phyloP scores from a whole-genome alignment of 805 yeast genomes.

The Cyberlindnera xishuangbannaensis region DNA sequence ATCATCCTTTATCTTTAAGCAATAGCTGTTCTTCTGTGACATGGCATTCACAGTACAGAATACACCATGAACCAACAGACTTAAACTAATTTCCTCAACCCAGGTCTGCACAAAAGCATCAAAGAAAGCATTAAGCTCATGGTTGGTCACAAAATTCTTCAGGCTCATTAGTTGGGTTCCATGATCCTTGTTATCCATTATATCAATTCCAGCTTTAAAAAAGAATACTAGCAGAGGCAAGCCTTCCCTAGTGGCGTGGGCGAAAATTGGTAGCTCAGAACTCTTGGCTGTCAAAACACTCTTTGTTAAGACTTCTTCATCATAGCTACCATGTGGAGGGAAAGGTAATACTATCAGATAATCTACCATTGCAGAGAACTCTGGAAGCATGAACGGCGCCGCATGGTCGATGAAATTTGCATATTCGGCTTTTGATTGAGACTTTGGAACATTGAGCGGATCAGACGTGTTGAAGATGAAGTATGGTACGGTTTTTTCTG shows the following conservation, averaged over 20 bases:
- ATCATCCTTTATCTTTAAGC: conserved; percentile 33
- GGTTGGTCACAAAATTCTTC: conserved; percentile 3
- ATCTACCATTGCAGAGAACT: conserved; percentile 30
- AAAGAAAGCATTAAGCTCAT: conserved; percentile 27
- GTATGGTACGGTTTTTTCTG: conserved; percentile 29
- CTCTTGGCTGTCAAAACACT: conserved; percentile 8
- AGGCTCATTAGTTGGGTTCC: conserved; percentile 11
- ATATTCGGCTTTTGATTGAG: conserved; percentile 15
- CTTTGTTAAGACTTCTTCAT: conserved; percentile 9
- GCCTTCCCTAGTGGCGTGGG: conserved; percentile 19
- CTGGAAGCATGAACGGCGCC: conserved; percentile 36
- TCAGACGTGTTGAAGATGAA: conserved; percentile 35
- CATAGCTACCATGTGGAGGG: conserved; percentile 14
- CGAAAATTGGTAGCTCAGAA: conserved; percentile 25
- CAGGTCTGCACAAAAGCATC: conserved; percentile 38
- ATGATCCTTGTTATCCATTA: conserved; percentile 8
- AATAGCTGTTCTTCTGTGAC: conserved; percentile 27
- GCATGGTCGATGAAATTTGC: conserved; percentile 26
- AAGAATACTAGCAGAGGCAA: conserved; percentile 35
- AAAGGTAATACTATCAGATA: conserved; percentile 35
- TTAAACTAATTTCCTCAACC: conserved; percentile 29
- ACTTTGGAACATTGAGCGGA: conserved; percentile 11
- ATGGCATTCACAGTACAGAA: conserved; percentile 35
- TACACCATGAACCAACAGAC: conserved; percentile 33
- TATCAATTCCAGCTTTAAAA: conserved; percentile 25